Conservation (phyloP, 768 basidiomycete genomes). For the Mycena capillaripes region DNA sequence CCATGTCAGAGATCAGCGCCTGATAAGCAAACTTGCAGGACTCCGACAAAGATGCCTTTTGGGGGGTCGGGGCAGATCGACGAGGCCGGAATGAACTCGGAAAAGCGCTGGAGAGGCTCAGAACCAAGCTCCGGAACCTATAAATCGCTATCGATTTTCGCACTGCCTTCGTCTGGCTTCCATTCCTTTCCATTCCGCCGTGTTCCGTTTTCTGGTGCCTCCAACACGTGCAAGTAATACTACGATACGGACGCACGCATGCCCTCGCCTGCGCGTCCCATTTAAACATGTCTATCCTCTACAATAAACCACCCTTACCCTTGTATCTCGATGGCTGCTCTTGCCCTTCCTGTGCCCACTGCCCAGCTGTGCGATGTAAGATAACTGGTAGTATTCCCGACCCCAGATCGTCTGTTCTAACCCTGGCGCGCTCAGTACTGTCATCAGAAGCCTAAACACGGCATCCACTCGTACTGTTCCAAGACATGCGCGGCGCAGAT, state of each 20-base stretch:
- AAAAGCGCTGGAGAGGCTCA: conserved; percentile 74
- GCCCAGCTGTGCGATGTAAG: conserved; percentile 58
- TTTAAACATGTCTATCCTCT: conserved; percentile 34
- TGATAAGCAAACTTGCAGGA: conserved; percentile 54
- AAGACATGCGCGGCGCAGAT: conserved; percentile 68
- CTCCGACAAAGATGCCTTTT: conserved; percentile 84
- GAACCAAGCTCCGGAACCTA: conserved; percentile 63
- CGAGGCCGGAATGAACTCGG: conserved; percentile 82
- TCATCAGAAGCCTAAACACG: conserved; percentile 63
- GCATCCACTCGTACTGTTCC: conserved; percentile 62
- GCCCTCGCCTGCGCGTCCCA: conserved; percentile 26
- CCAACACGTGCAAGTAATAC: conserved; percentile 35
- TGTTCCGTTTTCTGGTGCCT: conserved; percentile 28
- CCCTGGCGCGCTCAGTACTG: conserved; percentile 56
- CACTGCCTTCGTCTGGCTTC: conserved; percentile 19
- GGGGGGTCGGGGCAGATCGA: conserved; percentile 80
- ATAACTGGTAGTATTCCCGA: background rate
- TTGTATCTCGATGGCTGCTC: conserved; percentile 44
- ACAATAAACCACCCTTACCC: conserved; percentile 26
- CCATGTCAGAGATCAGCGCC: background rate
- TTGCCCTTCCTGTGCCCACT: conserved; percentile 37
- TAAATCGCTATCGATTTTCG: conserved; percentile 30
- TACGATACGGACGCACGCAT: conserved; percentile 23
- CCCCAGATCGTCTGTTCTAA: conserved; percentile 12
- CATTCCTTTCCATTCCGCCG: background rate